Evolutionary conservation across 2,329 filamentous ascomycete species (phyloP).

Genomic region (Exophiala phaeomuriformis): DNA sequence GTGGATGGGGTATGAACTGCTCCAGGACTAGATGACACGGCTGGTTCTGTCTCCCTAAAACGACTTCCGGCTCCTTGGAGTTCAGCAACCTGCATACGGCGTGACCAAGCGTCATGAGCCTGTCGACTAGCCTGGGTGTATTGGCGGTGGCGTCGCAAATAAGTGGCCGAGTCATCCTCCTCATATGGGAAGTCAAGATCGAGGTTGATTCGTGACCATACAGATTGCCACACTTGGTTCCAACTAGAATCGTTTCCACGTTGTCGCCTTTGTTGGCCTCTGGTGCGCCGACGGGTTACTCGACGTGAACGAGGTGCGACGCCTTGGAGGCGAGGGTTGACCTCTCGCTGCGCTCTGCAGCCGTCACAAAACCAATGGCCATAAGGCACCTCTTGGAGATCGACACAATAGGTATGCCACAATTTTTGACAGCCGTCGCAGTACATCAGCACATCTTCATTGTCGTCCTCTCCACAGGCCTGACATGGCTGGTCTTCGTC

Average conservation of each 20-base stretch:
- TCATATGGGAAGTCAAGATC: constrained; percentile 83
- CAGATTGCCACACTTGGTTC: constrained; percentile 81
- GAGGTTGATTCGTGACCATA: constrained; percentile 69
- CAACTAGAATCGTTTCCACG: constrained; percentile 50
- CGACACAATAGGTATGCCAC: constrained; percentile 88
- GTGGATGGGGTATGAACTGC: constrained; percentile 32
- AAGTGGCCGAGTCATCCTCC: constrained; percentile 55
- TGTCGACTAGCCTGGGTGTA: constrained; percentile 46
- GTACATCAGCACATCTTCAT: constrained; percentile 76
- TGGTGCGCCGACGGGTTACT: constrained; percentile 45
- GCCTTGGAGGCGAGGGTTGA: constrained; percentile 33
- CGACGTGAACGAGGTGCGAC: constrained; percentile 28
- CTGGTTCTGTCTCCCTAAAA: constrained; percentile 62
- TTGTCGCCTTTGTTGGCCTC: constrained; percentile 39
- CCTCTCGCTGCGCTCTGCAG: constrained; percentile 51
- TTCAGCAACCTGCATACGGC: constrained; percentile 72
- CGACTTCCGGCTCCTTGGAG: constrained; percentile 64
- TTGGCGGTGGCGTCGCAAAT: constrained; percentile 49
- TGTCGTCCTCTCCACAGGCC: constrained; percentile 71
- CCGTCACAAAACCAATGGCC: constrained; percentile 88
- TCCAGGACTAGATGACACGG: constrained; percentile 34
- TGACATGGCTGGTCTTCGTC: constrained; percentile 66
- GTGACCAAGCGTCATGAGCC: constrained; percentile 67
- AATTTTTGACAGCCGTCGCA: constrained; percentile 86
- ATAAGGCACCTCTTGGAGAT: constrained; percentile 65